Evolutionary conservation across 2,329 filamentous ascomycete species (phyloP).

Genomic region (Verticillium dahliae): DNA sequence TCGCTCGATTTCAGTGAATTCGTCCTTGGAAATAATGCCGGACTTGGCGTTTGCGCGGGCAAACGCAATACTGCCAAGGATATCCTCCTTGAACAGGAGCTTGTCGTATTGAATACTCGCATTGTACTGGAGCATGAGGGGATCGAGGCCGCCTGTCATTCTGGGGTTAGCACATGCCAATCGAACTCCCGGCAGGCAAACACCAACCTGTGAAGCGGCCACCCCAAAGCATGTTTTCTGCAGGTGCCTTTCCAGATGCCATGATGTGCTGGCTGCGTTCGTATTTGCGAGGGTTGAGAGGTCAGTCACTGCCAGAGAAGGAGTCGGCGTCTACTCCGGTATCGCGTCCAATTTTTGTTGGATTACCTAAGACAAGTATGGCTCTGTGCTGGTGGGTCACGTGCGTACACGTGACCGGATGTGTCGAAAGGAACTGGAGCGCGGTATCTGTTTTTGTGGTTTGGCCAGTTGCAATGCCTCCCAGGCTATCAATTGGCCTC

Average conservation of each 20-base stretch:
- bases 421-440: too few relatives aligned
- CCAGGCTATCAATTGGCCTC: too few relatives aligned
- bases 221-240: slow-evolving; percentile 32
- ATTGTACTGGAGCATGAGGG: slow-evolving; percentile 83
- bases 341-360: too few relatives aligned
- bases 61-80: slow-evolving; percentile 73
- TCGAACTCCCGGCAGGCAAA: slow-evolving; percentile 1
- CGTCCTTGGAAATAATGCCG: slow-evolving; percentile 65
- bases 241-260: slow-evolving; percentile 19
- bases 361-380: too few relatives aligned
- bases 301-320: too few relatives aligned
- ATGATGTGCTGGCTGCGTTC: slow-evolving; percentile 10
- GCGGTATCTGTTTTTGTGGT: too few relatives aligned
- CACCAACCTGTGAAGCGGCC: slow-evolving; percentile 30
- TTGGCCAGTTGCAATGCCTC: too few relatives aligned
- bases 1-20: slow-evolving; percentile 67
- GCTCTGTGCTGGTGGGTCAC: too few relatives aligned
- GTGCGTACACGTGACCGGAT: too few relatives aligned
- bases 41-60: slow-evolving; percentile 71
- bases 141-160: slow-evolving; percentile 67
- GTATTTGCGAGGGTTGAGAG: too few relatives aligned
- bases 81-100: slow-evolving; percentile 72
- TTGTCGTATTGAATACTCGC: slow-evolving; percentile 74
- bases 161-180: slow-evolving; percentile 16
- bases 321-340: too few relatives aligned